A percentile compares a stretch with the other conserved stretches of the same genome.
These are phyloP conservation scores for Saturnispora quitensis DNA, from an alignment of 805 yeast species.

Conservation along the genomic window DNA sequence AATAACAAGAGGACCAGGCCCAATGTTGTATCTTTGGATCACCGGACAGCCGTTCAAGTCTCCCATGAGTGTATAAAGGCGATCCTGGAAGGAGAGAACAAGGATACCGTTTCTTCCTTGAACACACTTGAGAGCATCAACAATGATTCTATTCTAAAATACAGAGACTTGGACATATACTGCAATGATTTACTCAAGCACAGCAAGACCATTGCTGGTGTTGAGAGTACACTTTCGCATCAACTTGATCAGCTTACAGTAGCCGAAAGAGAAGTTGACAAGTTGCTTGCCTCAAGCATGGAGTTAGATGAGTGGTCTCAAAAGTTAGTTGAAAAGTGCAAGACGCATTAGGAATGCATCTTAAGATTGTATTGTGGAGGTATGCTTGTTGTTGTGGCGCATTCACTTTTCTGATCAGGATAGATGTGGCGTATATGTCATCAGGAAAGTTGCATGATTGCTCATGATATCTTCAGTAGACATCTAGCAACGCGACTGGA, in stretches of 20 bases:
- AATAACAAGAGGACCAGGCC: not conserved
- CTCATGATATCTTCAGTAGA: too few relatives aligned
- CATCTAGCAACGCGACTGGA: too few relatives aligned
- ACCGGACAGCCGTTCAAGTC: slow-evolving; percentile 19
- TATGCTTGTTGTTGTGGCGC: not conserved
- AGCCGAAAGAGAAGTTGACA: slow-evolving; percentile 1
- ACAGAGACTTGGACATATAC: slow-evolving; percentile 37
- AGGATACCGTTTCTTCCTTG: slow-evolving; percentile 32
- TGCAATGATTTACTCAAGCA: slow-evolving; percentile 8
- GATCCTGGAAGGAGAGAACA: slow-evolving; percentile 28
- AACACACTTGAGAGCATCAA: slow-evolving; percentile 45
- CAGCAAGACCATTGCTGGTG: slow-evolving; percentile 11
- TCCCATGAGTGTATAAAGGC: slow-evolving; percentile 26
- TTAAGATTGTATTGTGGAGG: not conserved
- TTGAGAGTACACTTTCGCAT: slow-evolving; percentile 6
- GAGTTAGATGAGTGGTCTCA: slow-evolving; percentile 39
- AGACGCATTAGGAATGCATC: not conserved
- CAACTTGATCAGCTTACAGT: not conserved
- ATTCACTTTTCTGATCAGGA: too few relatives aligned
- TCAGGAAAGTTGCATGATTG: too few relatives aligned
- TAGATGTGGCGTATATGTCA: too few relatives aligned
- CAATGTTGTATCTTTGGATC: slow-evolving; percentile 12
- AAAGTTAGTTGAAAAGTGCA: slow-evolving; percentile 1
- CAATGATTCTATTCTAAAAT: slow-evolving; percentile 48
- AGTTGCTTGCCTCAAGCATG: not conserved